phyloP scores from a whole-genome alignment of 257 asterid species.

The Solanum dulcamara region DNA sequence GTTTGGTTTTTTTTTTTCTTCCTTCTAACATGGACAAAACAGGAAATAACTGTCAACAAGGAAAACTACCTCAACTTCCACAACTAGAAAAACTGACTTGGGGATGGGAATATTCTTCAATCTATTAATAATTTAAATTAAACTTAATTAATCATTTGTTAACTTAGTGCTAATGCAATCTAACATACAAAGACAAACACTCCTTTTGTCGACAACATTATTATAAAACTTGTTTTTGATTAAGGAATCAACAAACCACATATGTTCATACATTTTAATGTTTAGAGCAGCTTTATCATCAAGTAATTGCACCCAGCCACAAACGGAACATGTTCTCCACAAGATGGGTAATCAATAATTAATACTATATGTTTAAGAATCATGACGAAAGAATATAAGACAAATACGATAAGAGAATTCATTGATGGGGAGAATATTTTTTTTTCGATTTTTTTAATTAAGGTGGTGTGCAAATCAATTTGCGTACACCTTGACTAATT shows the following conservation, averaged over 20 bases:
- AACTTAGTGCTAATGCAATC: conserved; percentile 19
- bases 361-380: neutral
- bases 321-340: neutral
- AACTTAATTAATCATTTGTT: neutral
- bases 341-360: neutral
- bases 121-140: neutral
- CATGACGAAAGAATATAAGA: neutral
- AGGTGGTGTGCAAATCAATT: neutral
- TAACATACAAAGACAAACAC: conserved; percentile 10
- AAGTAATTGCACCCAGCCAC: neutral
- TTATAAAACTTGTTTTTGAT: neutral
- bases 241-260: neutral
- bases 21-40: neutral
- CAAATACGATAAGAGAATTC: neutral
- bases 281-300: neutral
- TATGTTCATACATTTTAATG: neutral
- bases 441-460: neutral
- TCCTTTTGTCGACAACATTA: neutral
- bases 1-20: neutral
- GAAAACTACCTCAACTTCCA: neutral
- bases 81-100: conserved; percentile 9
- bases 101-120: conserved; percentile 25
- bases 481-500: neutral
- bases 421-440: neutral
- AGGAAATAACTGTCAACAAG: conserved; percentile 20